Evolutionary conservation across 805 yeast genomes (phyloP), one percentile per base, ranked within the genome.

Genomic region (Metschnikowia matae): DNA sequence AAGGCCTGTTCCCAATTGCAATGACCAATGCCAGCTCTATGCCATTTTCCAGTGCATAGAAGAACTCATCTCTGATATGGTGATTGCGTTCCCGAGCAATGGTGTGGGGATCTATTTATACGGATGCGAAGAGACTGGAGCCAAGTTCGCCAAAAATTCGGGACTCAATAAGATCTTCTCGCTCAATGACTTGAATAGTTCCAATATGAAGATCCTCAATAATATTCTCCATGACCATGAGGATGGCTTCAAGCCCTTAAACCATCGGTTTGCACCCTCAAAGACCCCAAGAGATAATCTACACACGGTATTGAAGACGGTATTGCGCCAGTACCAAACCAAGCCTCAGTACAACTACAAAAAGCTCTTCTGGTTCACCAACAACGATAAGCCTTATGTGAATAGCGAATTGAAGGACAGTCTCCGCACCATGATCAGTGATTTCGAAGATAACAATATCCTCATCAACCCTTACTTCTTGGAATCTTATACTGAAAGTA

Each of bases 51-150:
- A 73, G 13, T 75, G 86, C 1, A 71, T 87, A 6, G 71, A 77
- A 47, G 82, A 80, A n/a, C 68, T 89, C 34, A 78, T 89, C 68
- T 73, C 84, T 3, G 84, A 82, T 44, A 70, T 88, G 50, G 81
- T 86, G 1, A 81, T 86, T 33, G 75, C 85, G 0, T 66, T 80
- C 36, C 88, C 90, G 1, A 72, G 74, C 41, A 85, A 92, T 1
- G 91, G 89, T 0, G 70, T 89, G 23, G 97, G 96, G 0, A 79
- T 90, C 43, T 80, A 83, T 59, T 62, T 86, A 14, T 81, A 79
- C 66, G 81, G 79, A 61, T 78, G 79, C 64, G 59, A 54, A 46
- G 70, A 48, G 48, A 67, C 74, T 0, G 48, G 59, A 4, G 39
- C 48, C 6, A 54, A 58, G 31, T 54, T 69, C 56, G 66, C 46